phyloP scores from a whole-genome alignment of 176 grass and related monocot species.

The Thalia dealbata region DNA sequence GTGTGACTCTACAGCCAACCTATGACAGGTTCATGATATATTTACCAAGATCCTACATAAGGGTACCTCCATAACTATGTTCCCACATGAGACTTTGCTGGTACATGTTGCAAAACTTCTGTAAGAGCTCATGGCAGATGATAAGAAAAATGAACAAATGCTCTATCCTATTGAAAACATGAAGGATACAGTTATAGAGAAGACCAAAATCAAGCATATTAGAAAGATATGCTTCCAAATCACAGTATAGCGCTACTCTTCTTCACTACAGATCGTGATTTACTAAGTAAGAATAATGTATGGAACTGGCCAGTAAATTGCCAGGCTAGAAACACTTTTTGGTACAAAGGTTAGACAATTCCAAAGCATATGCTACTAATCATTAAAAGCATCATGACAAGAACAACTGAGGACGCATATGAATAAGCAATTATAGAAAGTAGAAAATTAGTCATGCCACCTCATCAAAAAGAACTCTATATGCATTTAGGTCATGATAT shows the following conservation, averaged over 20 bases:
- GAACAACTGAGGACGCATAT: neutral
- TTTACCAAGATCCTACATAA: too few species aligned
- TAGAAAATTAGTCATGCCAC: conserved; percentile 26
- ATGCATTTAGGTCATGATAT: conserved; percentile 93
- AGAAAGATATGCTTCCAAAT: neutral
- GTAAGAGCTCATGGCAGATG: too few species aligned
- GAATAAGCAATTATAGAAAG: neutral
- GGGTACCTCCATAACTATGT: too few species aligned
- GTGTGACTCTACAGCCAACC: too few species aligned
- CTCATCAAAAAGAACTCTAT: conserved; percentile 85
- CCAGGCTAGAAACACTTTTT: neutral
- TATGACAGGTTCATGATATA: too few species aligned
- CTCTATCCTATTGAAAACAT: too few species aligned
- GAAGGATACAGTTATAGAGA: too few species aligned
- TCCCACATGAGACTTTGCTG: too few species aligned
- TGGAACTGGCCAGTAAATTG: neutral
- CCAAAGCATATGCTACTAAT: neutral
- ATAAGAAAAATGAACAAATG: too few species aligned
- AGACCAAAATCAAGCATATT: too few species aligned
- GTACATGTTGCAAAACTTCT: too few species aligned
- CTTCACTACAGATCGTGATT: neutral
- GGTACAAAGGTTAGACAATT: neutral
- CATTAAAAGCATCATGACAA: neutral
- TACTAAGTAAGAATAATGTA: neutral
- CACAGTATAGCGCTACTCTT: neutral